Evolutionary conservation across 345 rosid species (phyloP).

Genomic region (Gossypium arboreum): DNA sequence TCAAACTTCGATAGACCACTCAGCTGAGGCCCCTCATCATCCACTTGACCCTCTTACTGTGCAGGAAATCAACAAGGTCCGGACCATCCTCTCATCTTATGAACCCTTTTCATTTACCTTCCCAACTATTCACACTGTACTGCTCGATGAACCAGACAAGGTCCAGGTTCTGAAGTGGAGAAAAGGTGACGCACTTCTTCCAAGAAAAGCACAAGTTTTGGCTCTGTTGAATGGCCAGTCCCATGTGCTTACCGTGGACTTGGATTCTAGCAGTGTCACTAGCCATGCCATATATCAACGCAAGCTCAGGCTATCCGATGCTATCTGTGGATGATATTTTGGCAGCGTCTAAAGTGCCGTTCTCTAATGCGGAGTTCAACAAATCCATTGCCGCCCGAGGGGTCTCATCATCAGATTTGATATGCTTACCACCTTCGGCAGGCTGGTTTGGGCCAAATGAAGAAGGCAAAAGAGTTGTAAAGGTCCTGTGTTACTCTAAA

Average conservation of each 20-base stretch:
- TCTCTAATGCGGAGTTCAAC: conserved; percentile 31
- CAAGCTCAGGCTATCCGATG: conserved; percentile 43
- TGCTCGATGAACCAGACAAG: conserved; percentile 52
- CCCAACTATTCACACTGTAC: conserved; percentile 27
- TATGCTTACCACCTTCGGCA: conserved; percentile 33
- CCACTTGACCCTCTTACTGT: conserved; percentile 53
- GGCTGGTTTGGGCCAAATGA: conserved; percentile 53
- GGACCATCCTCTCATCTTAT: conserved; percentile 39
- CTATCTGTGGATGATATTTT: conserved; percentile 29
- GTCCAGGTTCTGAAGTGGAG: conserved; percentile 36
- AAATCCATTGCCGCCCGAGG: conserved; percentile 36
- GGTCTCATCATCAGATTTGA: conserved; percentile 25
- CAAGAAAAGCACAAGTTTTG: conserved; percentile 42
- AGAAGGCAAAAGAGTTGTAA: conserved; percentile 43
- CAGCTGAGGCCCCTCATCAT: conserved; percentile 26
- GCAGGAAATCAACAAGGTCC: conserved; percentile 38
- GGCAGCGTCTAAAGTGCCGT: conserved; percentile 31
- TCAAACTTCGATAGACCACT: conserved; percentile 14
- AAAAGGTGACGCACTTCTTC: conserved; percentile 32
- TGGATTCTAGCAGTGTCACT: conserved; percentile 32
- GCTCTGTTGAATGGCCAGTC: conserved; percentile 22
- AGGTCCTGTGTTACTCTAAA: conserved; percentile 35
- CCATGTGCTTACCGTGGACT: conserved; percentile 38
- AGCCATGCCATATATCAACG: conserved; percentile 18
- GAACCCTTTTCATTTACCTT: conserved; percentile 49